Percentiles rank a stretch among this genome's conserved stretches.
phyloP scores from a whole-genome alignment of 1,139 yeast genomes.

The Arxiozyma heterogenica region DNA sequence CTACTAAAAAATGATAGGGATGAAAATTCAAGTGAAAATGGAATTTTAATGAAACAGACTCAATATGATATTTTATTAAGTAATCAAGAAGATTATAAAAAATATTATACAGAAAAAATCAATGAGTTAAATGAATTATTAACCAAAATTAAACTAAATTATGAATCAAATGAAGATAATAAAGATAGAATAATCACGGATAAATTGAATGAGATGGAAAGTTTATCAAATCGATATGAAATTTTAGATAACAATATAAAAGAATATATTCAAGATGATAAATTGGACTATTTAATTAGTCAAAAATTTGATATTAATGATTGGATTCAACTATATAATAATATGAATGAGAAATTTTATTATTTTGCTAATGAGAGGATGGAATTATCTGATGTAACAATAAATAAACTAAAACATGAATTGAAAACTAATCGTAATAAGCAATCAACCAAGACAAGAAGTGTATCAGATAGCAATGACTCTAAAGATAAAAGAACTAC shows the following conservation, averaged over 20 bases:
- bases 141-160: background rate
- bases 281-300: slow-evolving; percentile 10
- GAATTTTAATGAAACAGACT: slow-evolving; percentile 47
- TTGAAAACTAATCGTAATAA: background rate
- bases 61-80: slow-evolving; percentile 53
- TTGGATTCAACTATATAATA: slow-evolving; percentile 17
- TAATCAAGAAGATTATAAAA: slow-evolving; percentile 4
- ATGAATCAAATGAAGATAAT: background rate
- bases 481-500: slow-evolving; percentile 18
- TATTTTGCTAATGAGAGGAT: slow-evolving; percentile 15
- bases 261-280: slow-evolving; percentile 7
- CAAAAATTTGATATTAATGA: slow-evolving; percentile 11
- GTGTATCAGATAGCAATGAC: slow-evolving; percentile 1
- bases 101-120: slow-evolving; percentile 1
- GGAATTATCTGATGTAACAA: slow-evolving; percentile 6
- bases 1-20: background rate
- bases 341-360: slow-evolving; percentile 12
- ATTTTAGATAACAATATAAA: slow-evolving; percentile 4
- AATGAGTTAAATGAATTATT: slow-evolving; percentile 4
- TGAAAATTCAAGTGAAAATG: slow-evolving; percentile 29
- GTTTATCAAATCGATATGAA: background rate
- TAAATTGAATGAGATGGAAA: background rate
- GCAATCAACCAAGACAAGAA: background rate
- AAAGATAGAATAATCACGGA: background rate
- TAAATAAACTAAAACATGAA: slow-evolving; percentile 2